Conservation (phyloP, 805 yeast genomes). For the Pichia thaimueangensis region DNA sequence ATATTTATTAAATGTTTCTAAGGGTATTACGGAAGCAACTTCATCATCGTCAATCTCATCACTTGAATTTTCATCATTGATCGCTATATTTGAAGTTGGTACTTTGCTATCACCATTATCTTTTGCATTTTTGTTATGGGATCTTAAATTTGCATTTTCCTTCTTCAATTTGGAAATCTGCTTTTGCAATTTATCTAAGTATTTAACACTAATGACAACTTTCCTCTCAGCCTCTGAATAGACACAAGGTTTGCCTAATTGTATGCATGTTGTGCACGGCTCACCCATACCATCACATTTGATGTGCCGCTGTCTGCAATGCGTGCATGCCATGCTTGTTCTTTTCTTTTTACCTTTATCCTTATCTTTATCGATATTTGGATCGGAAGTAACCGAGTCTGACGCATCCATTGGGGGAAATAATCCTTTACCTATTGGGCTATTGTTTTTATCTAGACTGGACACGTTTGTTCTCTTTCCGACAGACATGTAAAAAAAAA, state of each 20-base stretch:
- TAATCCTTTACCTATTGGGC: too few relatives aligned
- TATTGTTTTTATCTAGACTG: too few relatives aligned
- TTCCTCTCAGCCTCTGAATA: constrained; percentile 68
- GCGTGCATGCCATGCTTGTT: constrained; percentile 40
- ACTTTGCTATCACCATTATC: too few relatives aligned
- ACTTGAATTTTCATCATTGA: background rate
- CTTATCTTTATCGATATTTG: too few relatives aligned
- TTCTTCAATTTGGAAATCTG: constrained; percentile 59
- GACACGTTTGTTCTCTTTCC: too few relatives aligned
- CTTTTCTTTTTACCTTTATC: constrained; percentile 15
- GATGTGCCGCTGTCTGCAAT: constrained; percentile 67
- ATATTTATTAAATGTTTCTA: background rate
- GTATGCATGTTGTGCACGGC: constrained; percentile 59
- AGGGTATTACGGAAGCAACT: background rate
- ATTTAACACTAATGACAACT: constrained; percentile 66
- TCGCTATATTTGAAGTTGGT: background rate
- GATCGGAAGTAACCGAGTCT: background rate
- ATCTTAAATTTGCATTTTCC: constrained; percentile 55
- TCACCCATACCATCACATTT: constrained; percentile 68
- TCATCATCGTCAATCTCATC: background rate
- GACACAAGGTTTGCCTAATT: constrained; percentile 55
- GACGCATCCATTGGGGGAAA: too few relatives aligned
- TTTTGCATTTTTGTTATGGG: constrained; percentile 28
- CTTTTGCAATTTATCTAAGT: constrained; percentile 59
- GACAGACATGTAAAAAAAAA: too few relatives aligned